phyloP scores from a whole-genome alignment of 164 flowering plant genomes.

The Euptelea pleiosperma region DNA sequence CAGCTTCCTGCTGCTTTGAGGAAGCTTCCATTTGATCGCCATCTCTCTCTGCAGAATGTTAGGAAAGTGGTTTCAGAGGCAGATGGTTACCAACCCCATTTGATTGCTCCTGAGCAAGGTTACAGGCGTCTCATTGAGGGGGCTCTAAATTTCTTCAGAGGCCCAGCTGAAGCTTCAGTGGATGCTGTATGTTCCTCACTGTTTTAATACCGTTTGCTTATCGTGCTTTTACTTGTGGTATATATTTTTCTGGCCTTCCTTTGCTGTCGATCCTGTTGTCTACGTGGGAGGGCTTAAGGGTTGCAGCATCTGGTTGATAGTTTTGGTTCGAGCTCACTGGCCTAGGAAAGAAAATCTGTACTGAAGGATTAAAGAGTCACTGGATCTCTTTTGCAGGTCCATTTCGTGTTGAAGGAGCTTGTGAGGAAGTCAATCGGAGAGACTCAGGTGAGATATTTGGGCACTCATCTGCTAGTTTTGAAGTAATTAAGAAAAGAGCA shows the following conservation, averaged over 20 bases:
- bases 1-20: constrained; percentile 85
- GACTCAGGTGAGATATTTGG: constrained; percentile 32
- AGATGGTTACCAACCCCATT: constrained; percentile 93
- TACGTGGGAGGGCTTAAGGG: not conserved
- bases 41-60: constrained; percentile 74
- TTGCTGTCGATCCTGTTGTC: too few species aligned
- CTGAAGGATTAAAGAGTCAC: not conserved
- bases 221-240: not conserved
- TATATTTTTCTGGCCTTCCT: not conserved
- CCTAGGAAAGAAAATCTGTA: not conserved
- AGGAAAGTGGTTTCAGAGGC: constrained; percentile 75
- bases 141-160: constrained; percentile 55
- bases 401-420: constrained; percentile 49
- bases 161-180: constrained; percentile 90
- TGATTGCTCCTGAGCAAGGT: constrained; percentile 86
- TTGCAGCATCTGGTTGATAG: not conserved
- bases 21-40: constrained; percentile 82
- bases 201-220: not conserved
- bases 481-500: not conserved
- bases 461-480: not conserved
- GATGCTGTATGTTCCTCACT: constrained; percentile 55
- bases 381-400: constrained; percentile 37
- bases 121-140: constrained; percentile 72
- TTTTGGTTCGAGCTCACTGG: not conserved
- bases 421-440: constrained; percentile 54